Evolutionary conservation across 2,329 filamentous ascomycete species (phyloP).

Genomic region (Arthrobotrys megalospora): DNA sequence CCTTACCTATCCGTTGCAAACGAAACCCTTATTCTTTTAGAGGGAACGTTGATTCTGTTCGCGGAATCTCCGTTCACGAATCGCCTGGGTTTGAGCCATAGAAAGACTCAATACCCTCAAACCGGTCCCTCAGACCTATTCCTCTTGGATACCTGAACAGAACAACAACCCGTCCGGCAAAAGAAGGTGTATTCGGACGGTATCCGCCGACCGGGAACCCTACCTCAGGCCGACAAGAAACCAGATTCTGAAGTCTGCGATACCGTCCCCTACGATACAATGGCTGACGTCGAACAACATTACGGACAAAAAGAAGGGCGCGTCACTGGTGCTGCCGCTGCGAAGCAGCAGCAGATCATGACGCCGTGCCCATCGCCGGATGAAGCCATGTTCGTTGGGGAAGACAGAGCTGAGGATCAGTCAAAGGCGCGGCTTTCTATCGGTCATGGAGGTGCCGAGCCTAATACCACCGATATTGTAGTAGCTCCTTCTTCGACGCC

Average conservation of each 20-base stretch:
- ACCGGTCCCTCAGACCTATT: not conserved
- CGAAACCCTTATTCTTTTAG: not conserved
- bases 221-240: not conserved
- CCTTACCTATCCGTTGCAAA: not conserved
- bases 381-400: conserved; percentile 59
- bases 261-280: conserved; percentile 34
- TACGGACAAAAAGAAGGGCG: conserved; percentile 49
- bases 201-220: conserved; percentile 33
- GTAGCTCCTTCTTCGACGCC: conserved; percentile 20
- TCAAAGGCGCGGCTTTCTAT: conserved; percentile 27
- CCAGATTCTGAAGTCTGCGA: conserved; percentile 29
- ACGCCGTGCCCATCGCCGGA: conserved; percentile 60
- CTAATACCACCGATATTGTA: conserved; percentile 5
- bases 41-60: conserved; percentile 29
- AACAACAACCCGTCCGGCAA: conserved; percentile 4
- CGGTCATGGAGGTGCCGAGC: conserved; percentile 8
- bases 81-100: conserved; percentile 14
- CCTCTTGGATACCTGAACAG: conserved; percentile 1
- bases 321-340: conserved; percentile 30
- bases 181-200: conserved; percentile 25
- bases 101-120: conserved; percentile 6
- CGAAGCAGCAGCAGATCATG: conserved; percentile 39
- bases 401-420: conserved; percentile 21
- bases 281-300: conserved; percentile 55
- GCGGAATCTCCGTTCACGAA: conserved; percentile 25